Evolutionary conservation across 345 rosid genomes (phyloP), one percentile per base, ranked within the genome.

Genomic region (Eucalyptus cloeziana): DNA sequence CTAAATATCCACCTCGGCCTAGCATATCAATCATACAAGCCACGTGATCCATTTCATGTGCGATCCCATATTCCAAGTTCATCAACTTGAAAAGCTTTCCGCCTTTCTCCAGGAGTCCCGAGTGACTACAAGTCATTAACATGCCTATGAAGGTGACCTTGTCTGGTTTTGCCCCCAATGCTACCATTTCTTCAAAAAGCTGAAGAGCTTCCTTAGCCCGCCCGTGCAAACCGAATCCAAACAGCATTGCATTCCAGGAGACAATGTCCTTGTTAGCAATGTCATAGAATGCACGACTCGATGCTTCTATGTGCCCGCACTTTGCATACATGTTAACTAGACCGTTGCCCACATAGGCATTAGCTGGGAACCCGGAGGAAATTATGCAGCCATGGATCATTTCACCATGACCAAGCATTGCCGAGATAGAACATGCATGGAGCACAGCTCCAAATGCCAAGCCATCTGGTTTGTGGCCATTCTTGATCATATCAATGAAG

Each of bases 11-110:
- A 64, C 94, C 91, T 86, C 97, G 96, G 49, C 98, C 96, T 12
- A 97, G 95, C 95, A 96, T 93, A 93, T 96, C 97, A 87, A 96
- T 94, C 95, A 97, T 91, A 93, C 98, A 96, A 15, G 93, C 90
- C 56, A 94, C 93, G 88, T 97, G 98, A 90, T 95, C 96, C 49
- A 49, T 91, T 64, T 95, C 97, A 76, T 89, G 91, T 14, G 93
- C 52, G 21, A 96, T 88, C 49, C 93, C 93, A 25, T 93, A 89
- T 90, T 90, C 93, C 30, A 92, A 89, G 69, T 85, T 49, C 95
- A 97, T 97, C 2, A 92, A 90, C 56, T 92, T 76, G 11, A 95
- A 95, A 83, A 95, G 43, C 49, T 11, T 19, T 21, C 92, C 89
- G 52, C 97, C 99, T 92, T 94, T 87, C 86, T 95, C 91, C 64